These are phyloP conservation scores for Fragilaria crotonensis DNA, from an alignment of 108 stramenopile species.

Conservation along the genomic window DNA sequence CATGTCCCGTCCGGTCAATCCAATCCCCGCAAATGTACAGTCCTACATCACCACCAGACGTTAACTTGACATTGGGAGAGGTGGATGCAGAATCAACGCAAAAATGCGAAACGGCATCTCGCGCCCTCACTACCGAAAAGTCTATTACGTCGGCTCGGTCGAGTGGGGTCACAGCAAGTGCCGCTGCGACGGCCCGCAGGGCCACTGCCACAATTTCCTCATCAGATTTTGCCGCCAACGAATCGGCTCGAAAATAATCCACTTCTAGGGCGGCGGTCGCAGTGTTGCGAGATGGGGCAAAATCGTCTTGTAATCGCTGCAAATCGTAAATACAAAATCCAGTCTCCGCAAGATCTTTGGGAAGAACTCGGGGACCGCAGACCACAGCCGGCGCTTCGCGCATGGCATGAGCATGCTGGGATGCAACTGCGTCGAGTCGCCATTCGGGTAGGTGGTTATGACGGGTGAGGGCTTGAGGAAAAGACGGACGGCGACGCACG, in stretches of 20 bases:
- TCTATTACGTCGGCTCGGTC: slow-evolving; percentile 31
- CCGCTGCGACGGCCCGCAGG: slow-evolving; percentile 47
- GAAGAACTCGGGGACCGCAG: slow-evolving; percentile 61
- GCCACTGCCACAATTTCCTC: slow-evolving; percentile 38
- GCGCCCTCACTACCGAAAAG: slow-evolving; percentile 53
- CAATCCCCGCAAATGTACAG: slow-evolving; percentile 72
- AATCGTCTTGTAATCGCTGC: slow-evolving; percentile 65
- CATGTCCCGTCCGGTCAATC: slow-evolving; percentile 69
- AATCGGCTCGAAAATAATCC: slow-evolving; percentile 77
- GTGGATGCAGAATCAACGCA: slow-evolving; percentile 42
- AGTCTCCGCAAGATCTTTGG: slow-evolving; percentile 51
- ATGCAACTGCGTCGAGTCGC: slow-evolving; percentile 32
- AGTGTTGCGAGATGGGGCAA: slow-evolving; percentile 11
- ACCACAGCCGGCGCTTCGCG: slow-evolving; percentile 67
- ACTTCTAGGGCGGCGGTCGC: slow-evolving; percentile 51
- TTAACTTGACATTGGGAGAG: slow-evolving; percentile 51
- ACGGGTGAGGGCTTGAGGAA: slow-evolving; percentile 36
- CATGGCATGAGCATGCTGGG: slow-evolving; percentile 50
- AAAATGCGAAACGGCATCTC: slow-evolving; percentile 76
- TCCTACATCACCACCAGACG: slow-evolving; percentile 17
- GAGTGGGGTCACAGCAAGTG: slow-evolving; percentile 33
- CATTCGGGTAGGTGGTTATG: slow-evolving; percentile 16
- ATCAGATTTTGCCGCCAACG: slow-evolving; percentile 43
- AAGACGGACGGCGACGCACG: slow-evolving; percentile 72
- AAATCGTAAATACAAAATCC: slow-evolving; percentile 85